Percentiles rank a stretch among this genome's conserved stretches.
Conservation (phyloP, 306 rosid genomes). For the Ceratonia siliqua region DNA sequence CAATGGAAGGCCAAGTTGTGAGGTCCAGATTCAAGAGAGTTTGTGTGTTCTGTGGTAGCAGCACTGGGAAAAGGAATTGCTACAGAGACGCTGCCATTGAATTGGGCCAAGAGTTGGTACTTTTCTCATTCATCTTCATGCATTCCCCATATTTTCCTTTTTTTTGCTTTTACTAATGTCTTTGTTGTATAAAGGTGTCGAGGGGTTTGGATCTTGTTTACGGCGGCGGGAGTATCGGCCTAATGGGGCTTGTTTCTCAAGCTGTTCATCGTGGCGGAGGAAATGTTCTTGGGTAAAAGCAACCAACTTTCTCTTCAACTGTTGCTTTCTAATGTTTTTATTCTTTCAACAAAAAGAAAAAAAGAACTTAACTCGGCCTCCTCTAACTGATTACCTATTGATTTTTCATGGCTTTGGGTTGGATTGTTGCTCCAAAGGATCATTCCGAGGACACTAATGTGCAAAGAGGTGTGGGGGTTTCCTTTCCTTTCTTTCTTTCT, state of each 20-base stretch:
- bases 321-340: neutral
- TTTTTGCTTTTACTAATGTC: neutral
- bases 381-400: neutral
- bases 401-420: conserved; percentile 3
- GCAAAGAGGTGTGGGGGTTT: conserved; percentile 51
- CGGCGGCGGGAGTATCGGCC: conserved; percentile 70
- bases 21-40: conserved; percentile 54
- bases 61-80: conserved; percentile 51
- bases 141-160: neutral
- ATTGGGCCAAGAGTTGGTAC: conserved; percentile 58
- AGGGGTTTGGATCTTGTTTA: conserved; percentile 59
- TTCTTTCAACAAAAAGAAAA: too few relatives aligned
- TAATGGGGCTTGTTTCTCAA: conserved; percentile 64
- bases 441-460: conserved; percentile 54
- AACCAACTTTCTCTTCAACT: neutral
- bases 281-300: conserved; percentile 54
- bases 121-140: neutral
- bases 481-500: neutral
- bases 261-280: conserved; percentile 66
- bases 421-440: conserved; percentile 34
- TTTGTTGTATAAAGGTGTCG: conserved; percentile 42
- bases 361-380: too few relatives aligned
- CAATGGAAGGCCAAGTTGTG: conserved; percentile 41
- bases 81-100: conserved; percentile 62
- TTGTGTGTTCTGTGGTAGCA: conserved; percentile 67